These are phyloP conservation scores for Hordeum vulgare DNA, from an alignment of 176 grass and related monocot species.

Conservation along the genomic window DNA sequence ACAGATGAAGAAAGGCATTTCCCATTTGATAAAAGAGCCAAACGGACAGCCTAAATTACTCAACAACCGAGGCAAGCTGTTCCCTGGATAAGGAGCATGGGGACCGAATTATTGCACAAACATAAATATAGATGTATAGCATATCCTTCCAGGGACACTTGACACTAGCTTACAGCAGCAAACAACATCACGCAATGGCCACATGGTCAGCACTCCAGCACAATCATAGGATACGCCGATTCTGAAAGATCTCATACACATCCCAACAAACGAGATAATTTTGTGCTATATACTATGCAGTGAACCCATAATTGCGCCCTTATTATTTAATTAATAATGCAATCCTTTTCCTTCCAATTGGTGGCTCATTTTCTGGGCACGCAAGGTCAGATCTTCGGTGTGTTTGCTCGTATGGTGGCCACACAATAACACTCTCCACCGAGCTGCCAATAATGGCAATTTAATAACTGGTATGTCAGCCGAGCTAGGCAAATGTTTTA, in stretches of 20 bases:
- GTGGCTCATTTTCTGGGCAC: neutral
- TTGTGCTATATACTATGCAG: neutral
- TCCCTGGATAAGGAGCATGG: neutral
- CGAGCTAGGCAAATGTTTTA: neutral
- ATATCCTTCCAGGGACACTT: neutral
- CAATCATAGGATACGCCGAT: neutral
- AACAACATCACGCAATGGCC: neutral
- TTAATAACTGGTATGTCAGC: neutral
- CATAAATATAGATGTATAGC: neutral
- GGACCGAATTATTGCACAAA: neutral
- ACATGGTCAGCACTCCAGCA: neutral
- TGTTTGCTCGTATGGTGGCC: neutral
- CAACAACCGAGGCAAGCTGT: neutral
- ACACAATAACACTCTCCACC: neutral
- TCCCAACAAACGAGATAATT: neutral
- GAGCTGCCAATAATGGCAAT: neutral
- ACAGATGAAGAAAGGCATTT: neutral
- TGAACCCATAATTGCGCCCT: neutral
- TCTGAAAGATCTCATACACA: neutral
- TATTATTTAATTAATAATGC: neutral
- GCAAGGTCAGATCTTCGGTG: neutral
- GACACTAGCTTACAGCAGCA: neutral
- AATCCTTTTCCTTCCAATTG: neutral
- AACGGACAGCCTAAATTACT: conserved; percentile 1
- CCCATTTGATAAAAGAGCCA: neutral